These are phyloP conservation scores for Beauveria asiatica DNA, from an alignment of 2,329 filamentous ascomycete genomes.

Conservation along the genomic window DNA sequence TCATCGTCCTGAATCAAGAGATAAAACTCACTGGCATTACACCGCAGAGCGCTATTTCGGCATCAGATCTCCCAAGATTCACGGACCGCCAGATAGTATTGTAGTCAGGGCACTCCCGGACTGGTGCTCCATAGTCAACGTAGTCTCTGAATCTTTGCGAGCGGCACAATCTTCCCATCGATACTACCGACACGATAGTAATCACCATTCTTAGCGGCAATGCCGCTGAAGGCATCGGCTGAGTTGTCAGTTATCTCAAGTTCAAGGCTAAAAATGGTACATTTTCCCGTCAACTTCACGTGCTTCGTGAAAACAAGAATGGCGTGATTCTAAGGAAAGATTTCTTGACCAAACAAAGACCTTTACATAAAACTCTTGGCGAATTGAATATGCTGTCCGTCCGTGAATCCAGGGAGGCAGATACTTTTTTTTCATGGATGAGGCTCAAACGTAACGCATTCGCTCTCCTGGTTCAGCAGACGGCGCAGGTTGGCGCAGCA, in stretches of 20 bases:
- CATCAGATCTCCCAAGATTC: not conserved
- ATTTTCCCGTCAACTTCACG: not conserved
- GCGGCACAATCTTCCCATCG: not conserved
- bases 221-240: not conserved
- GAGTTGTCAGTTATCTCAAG: not conserved
- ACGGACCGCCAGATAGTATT: not conserved
- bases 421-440: not conserved
- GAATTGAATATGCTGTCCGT: not conserved
- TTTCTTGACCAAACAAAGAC: not conserved
- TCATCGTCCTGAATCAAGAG: not conserved
- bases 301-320: not conserved
- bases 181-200: not conserved
- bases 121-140: not conserved
- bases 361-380: not conserved
- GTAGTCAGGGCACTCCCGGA: not conserved
- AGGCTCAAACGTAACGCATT: not conserved
- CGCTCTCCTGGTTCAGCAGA: not conserved
- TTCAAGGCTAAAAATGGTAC: not conserved
- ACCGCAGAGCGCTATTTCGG: not conserved
- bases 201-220: not conserved
- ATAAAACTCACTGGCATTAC: not conserved
- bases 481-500: not conserved
- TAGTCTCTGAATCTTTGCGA: not conserved
- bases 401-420: not conserved
- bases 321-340: not conserved